Evolutionary conservation across 331 rosid species (phyloP), one percentile per base, ranked within the genome.

Genomic region (Malus hybrid): DNA sequence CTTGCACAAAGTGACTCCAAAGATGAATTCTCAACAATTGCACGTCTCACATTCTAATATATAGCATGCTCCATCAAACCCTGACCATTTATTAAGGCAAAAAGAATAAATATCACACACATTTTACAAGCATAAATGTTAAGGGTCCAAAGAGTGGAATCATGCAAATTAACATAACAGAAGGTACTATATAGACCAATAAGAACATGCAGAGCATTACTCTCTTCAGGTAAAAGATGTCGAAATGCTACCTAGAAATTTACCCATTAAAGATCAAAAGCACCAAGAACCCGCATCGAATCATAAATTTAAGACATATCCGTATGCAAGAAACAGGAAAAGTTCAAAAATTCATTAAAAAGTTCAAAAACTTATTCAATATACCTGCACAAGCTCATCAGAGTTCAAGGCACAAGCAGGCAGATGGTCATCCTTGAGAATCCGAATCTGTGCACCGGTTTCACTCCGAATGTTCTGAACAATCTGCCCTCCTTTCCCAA

Each of bases 341-440:
- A 39, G 44, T 39, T 30, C 62, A 19, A 48, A 13, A 62, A 70
- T 24, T 36, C 5, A 64, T 34, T 34, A 7, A 34, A 34, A 56
- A 34, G 44, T 30, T 62, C 53, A 65, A 63, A 12, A 33, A 1
- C 34, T 55, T 39, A 42, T 11, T 7, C 39, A 68, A 10, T 70
- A 66, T 81, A 92, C 99, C 97, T 88, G 97, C 52, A 94, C 97
- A 75, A 94, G 99, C 77, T 94, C 97, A 71, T 94, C 99, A 67
- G 99, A 86, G 67, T 77, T 84, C 88, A 92, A 73, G 80, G 99
- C 94, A 50, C 99, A 94, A 33, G 80, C 56, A 68, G 96, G 99
- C 53, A 94, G 68, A 83, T 89, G 96, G 0, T 94, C 99, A 66
- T 92, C 99, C 91, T 92, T 94, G 16, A 94, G 91, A 74, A 94